phyloP scores from a whole-genome alignment of 2,329 filamentous ascomycete genomes.

The Atkinsonella hypoxylon region DNA sequence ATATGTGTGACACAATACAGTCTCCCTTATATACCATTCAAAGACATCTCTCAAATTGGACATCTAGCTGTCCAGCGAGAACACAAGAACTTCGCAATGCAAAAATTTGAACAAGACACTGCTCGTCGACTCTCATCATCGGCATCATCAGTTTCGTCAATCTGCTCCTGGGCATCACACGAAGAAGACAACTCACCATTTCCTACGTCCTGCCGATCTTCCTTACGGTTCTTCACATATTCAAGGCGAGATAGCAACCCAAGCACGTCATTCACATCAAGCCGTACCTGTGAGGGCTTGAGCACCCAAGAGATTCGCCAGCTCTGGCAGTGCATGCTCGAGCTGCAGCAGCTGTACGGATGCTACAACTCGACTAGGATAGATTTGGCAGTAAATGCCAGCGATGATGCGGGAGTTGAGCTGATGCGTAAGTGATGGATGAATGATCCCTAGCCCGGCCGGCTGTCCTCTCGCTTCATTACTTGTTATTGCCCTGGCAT shows the following conservation, averaged over 20 bases:
- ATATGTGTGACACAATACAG: neutral
- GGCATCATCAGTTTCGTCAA: conserved; percentile 4
- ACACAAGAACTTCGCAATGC: neutral
- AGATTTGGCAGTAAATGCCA: conserved; percentile 31
- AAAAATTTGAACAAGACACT: neutral
- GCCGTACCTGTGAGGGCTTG: conserved; percentile 22
- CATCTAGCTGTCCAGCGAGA: neutral
- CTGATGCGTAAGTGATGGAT: conserved; percentile 30
- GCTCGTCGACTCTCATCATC: conserved; percentile 1
- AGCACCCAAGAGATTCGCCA: conserved; percentile 26
- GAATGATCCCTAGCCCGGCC: no score
- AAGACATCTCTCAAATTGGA: neutral
- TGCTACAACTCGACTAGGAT: conserved; percentile 39
- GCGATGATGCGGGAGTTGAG: conserved; percentile 25
- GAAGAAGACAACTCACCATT: conserved; percentile 2
- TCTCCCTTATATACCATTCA: neutral
- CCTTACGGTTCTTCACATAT: conserved; percentile 2
- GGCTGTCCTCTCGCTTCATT: neutral
- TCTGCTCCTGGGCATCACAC: neutral
- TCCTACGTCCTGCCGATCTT: conserved; percentile 16
- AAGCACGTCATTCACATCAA: conserved; percentile 9
- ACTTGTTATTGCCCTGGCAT: no score
- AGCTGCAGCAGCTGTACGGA: conserved; percentile 32
- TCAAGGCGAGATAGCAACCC: conserved; percentile 4
- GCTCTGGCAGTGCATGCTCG: conserved; percentile 37